phyloP scores from a whole-genome alignment of 2,329 filamentous ascomycete genomes.

The Moelleriella libera region DNA sequence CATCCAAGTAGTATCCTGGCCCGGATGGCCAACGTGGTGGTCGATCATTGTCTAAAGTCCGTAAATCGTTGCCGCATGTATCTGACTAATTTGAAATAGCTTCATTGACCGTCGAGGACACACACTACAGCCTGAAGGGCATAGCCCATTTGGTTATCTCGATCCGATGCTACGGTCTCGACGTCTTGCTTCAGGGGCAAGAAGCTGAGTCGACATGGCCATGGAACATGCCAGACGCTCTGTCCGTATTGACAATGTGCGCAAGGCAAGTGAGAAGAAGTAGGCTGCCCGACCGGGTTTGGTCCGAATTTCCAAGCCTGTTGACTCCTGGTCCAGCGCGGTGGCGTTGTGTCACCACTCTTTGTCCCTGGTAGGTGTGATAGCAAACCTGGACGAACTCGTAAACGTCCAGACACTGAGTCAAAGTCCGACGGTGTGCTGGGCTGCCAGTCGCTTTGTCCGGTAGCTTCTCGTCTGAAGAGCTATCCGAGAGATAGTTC shows the following conservation, averaged over 20 bases:
- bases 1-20: background rate
- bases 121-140: background rate
- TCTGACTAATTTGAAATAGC: background rate
- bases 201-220: background rate
- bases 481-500: background rate
- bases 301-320: background rate
- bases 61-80: background rate
- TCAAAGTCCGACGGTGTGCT: background rate
- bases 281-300: background rate
- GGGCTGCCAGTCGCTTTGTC: background rate
- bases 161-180: background rate
- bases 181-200: background rate
- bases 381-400: background rate
- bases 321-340: background rate
- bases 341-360: background rate
- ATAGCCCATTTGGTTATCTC: background rate
- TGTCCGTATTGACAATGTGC: background rate
- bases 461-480: background rate
- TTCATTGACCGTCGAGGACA: background rate
- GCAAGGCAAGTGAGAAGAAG: background rate
- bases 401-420: background rate
- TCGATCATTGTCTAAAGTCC: background rate
- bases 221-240: background rate
- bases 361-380: background rate
- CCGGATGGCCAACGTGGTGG: background rate